Base-by-base conservation (phyloP, 2,329 filamentous ascomycete genomes). In the Paracoccidioides lutzii region DNA sequence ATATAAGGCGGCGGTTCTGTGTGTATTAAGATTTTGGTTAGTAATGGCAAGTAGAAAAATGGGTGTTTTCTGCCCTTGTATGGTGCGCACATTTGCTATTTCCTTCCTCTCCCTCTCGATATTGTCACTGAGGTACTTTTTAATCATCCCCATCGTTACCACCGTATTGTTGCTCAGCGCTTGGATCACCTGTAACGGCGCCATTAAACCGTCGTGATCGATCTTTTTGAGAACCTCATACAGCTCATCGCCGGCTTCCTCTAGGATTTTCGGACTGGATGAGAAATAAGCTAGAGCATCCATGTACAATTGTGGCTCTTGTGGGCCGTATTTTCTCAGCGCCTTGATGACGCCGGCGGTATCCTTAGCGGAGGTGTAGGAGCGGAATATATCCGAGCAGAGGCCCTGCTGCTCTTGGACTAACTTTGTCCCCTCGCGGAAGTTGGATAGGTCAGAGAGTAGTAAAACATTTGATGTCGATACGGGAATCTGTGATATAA, bases 131-230 rank as follows among this genome's bases (percentile, higher is more conserved):
- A 98, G 82, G 70, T 98, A 98, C 5, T 84, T 83, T 72, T 96
- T 97, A 59, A 98, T 85, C 80, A 97, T 90, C 52, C 91, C 93
- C 88, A 98, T 96, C 0, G 90, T 97, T 0, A 94, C 91, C 2
- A 96, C 88, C 5, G 84, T 81, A 62, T 86, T 87, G 53, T 80
- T 79, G 58, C 81, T 84, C 12, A 98, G 80, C 0, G 90, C 93
- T 70, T 98, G 91, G 14, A 98, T 93, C 37, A 98, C 93, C 69
- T 98, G 93, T 3, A 98, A 76, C 0, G 93, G 93, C 0, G 93
- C 91, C 88, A 98, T 93, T 41, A 98, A 80, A 0, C 88, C 85
- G 64, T 95, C 90, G 59, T 85, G 80, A 67, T 96, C 88, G 62
- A 98, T 97, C 64, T 88, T 90, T 60, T 82, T 80, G 9, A 98